Evolutionary conservation across 306 rosid genomes (phyloP).

Genomic region (Begonia fuchsioides): DNA sequence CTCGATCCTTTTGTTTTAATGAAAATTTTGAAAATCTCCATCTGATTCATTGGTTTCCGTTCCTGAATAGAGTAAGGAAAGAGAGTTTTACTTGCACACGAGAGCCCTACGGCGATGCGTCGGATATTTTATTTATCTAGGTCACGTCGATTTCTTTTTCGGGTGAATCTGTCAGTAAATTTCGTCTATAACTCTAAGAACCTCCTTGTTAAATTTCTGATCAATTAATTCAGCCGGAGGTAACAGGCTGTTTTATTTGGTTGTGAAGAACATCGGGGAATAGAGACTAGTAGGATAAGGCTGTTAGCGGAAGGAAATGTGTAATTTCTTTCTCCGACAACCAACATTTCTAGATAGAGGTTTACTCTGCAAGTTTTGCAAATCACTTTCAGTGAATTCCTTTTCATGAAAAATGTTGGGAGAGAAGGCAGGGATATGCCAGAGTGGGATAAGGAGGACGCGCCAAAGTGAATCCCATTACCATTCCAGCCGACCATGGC

Average conservation of each 20-base stretch:
- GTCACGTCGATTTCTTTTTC: too few species aligned
- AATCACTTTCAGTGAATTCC: constrained; percentile 41
- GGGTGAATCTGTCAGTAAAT: constrained; percentile 13
- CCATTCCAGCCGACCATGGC: constrained; percentile 83
- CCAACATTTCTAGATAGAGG: too few species aligned
- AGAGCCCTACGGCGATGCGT: constrained; percentile 12
- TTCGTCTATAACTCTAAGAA: constrained; percentile 9
- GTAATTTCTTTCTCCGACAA: too few species aligned
- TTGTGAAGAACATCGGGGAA: too few species aligned
- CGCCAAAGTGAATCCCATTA: constrained; percentile 38
- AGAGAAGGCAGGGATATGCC: constrained; percentile 30
- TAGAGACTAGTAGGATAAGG: too few species aligned
- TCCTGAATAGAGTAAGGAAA: constrained; percentile 23
- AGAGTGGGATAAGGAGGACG: constrained; percentile 20
- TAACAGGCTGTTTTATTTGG: too few species aligned
- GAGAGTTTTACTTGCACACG: background rate
- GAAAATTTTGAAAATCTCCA: constrained; percentile 1
- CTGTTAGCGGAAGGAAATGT: too few species aligned
- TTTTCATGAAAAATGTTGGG: constrained; percentile 41
- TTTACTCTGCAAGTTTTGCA: constrained; percentile 21
- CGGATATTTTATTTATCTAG: background rate
- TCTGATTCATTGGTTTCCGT: constrained; percentile 24
- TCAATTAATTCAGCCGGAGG: too few species aligned
- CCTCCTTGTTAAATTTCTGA: constrained; percentile 24
- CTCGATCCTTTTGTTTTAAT: constrained; percentile 22